Conservation (phyloP, 768 basidiomycete genomes). For the Gloeostereum incarnatum region DNA sequence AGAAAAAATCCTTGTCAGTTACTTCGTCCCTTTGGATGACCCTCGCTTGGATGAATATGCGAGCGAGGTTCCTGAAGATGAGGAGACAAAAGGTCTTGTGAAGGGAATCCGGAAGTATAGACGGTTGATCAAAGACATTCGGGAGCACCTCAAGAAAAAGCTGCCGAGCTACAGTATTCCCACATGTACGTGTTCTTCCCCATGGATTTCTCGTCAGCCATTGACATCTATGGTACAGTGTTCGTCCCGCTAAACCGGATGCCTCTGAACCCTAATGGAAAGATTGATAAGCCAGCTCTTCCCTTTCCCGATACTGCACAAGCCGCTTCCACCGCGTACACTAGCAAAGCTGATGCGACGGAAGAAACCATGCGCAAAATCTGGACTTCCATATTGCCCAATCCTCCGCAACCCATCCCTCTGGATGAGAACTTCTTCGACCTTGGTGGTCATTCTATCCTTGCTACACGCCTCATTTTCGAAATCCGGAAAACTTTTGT, state of each 20-base stretch:
- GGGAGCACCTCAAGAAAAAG: conserved; percentile 95
- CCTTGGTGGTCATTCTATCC: conserved; percentile 95
- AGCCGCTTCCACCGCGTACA: conserved; percentile 34
- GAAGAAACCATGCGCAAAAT: conserved; percentile 68
- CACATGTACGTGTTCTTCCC: conserved; percentile 47
- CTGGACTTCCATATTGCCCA: conserved; percentile 78
- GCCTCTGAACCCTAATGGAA: conserved; percentile 98
- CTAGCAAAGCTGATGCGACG: conserved; percentile 10
- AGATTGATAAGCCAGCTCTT: conserved; percentile 96
- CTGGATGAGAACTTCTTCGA: conserved; percentile 96
- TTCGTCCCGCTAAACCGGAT: conserved; percentile 92
- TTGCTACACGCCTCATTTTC: conserved; percentile 95
- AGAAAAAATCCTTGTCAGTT: conserved; percentile 96
- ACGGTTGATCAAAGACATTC: conserved; percentile 83
- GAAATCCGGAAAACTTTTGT: conserved; percentile 92
- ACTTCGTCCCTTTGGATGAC: conserved; percentile 85
- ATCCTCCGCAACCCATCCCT: conserved; percentile 68
- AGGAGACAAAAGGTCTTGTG: conserved; percentile 50
- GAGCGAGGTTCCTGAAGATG: conserved; percentile 53
- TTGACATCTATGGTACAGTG: conserved; percentile 36
- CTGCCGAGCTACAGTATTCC: conserved; percentile 93
- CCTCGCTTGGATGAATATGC: conserved; percentile 57
- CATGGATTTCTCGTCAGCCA: conserved; percentile 2
- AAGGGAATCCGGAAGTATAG: conserved; percentile 81
- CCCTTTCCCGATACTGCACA: conserved; percentile 97